Evolutionary conservation across 1,139 yeast genomes (phyloP).

Genomic region (Yamadazyma jaroonii): DNA sequence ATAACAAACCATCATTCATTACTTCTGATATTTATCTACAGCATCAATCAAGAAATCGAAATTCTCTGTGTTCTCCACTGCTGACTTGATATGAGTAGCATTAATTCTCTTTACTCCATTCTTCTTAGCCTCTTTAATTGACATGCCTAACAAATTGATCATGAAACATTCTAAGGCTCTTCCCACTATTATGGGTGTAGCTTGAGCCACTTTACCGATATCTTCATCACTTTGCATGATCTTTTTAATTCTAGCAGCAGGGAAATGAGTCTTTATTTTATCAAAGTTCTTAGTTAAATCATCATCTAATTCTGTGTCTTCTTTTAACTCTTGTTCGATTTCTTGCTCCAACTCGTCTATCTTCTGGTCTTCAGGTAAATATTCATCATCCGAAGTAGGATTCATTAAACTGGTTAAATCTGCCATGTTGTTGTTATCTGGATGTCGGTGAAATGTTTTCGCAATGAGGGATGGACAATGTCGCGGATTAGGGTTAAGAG

Average conservation of each 20-base stretch:
- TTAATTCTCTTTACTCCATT: slow-evolving; percentile 80
- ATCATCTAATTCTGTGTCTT: slow-evolving; percentile 21
- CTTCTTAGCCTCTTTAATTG: slow-evolving; percentile 73
- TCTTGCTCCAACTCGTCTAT: background rate
- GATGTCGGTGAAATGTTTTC: background rate
- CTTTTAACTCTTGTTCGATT: slow-evolving; percentile 2
- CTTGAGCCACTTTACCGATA: slow-evolving; percentile 97
- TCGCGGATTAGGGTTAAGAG: no score
- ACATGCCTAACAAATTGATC: slow-evolving; percentile 83
- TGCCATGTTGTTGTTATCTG: slow-evolving; percentile 9
- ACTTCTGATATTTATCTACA: slow-evolving; percentile 52
- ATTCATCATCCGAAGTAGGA: slow-evolving; percentile 12
- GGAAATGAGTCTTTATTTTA: slow-evolving; percentile 86
- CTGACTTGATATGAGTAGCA: slow-evolving; percentile 79
- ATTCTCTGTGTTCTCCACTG: slow-evolving; percentile 82
- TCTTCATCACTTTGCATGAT: slow-evolving; percentile 98
- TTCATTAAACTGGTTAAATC: slow-evolving; percentile 17
- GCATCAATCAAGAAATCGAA: slow-evolving; percentile 86
- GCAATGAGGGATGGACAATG: background rate
- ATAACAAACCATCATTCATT: background rate
- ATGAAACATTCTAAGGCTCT: slow-evolving; percentile 90
- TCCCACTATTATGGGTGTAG: slow-evolving; percentile 95
- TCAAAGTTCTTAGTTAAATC: slow-evolving; percentile 38
- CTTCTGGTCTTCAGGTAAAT: slow-evolving; percentile 1
- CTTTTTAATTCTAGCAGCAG: slow-evolving; percentile 94